A percentile compares a stretch with the other conserved stretches of the same genome.
phyloP scores from a whole-genome alignment of 768 basidiomycete species.

The Lepiota subincarnata region DNA sequence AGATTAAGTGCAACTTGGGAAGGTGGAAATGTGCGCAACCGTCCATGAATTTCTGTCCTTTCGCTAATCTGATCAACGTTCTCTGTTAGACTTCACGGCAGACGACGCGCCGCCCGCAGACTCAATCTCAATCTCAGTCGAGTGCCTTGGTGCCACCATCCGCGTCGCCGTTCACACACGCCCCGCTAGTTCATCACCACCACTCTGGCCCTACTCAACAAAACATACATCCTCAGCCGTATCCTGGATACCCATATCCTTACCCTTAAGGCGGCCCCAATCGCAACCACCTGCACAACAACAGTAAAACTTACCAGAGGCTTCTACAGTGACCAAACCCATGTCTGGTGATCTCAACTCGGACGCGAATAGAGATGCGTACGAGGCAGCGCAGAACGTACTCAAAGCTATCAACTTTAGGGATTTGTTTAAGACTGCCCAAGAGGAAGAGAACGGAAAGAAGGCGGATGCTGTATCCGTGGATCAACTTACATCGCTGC shows the following conservation, averaged over 20 bases:
- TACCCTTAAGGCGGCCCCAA: constrained; percentile 30
- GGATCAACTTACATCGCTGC: constrained; percentile 14
- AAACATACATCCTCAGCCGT: constrained; percentile 26
- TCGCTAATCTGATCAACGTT: neutral
- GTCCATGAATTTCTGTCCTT: constrained; percentile 4
- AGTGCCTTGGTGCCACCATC: constrained; percentile 20
- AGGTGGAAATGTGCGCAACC: constrained; percentile 65
- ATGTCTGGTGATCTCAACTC: constrained; percentile 33
- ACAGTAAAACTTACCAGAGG: constrained; percentile 7
- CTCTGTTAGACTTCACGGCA: constrained; percentile 62
- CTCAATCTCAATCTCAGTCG: constrained; percentile 31
- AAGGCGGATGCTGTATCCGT: constrained; percentile 6
- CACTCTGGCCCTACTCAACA: constrained; percentile 17
- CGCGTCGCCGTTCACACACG: constrained; percentile 57
- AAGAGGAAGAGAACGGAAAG: constrained; percentile 23
- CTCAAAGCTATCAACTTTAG: constrained; percentile 75
- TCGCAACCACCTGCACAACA: constrained; percentile 17
- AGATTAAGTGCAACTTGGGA: constrained; percentile 74
- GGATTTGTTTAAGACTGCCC: constrained; percentile 39
- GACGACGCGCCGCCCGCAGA: constrained; percentile 79
- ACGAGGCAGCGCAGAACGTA: constrained; percentile 76
- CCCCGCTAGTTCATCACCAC: constrained; percentile 41
- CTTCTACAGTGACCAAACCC: constrained; percentile 20
- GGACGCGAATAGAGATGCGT: constrained; percentile 42
- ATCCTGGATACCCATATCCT: constrained; percentile 36